Evolutionary conservation across 805 yeast genomes (phyloP), one percentile per base, ranked within the genome.

Genomic region (Komagataella mondaviorum): DNA sequence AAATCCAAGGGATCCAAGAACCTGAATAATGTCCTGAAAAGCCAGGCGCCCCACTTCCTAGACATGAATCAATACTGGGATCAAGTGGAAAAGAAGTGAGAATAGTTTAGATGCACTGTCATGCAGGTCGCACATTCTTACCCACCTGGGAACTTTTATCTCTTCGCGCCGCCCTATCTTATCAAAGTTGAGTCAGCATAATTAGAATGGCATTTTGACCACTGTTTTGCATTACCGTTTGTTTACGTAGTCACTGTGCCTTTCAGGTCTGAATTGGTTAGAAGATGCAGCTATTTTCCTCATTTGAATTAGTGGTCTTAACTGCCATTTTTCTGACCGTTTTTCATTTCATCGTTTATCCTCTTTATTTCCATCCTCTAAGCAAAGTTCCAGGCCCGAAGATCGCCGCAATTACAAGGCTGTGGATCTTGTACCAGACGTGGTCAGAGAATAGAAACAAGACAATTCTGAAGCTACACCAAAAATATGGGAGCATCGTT

Each of bases 401-500:
- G 49, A 54, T 73, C 10, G 72, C 79, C 57, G 69, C 81, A 23
- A 54, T 80, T 14, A 63, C 81, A 1, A 60, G 61, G 20, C 64
- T 69, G 30, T 67, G 68, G 61, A 68, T 70, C 17, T 62, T 73
- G 43, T 71, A 71, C 51, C 67, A 65, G 48, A 68, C 75, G 46
- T 68, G 78, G 68, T 54, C 63, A 10, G 79, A 75, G 53, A 71
- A 75, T 53, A 69, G 85, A 51, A 78, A 72, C 54, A 65, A 67
- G 36, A 68, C 65, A 44, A 75, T 82, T 2, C 75, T 79, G 52
- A 45, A 59, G 3, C 63, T 82, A 52, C 90, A 84, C 57, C 48
- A 60, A 48, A 60, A 66, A 52, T 81, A 81, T 57, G 90, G 89
- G 1, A 74, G 82, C 6, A 76, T 83, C 3, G 80, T 84, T 4